These are phyloP conservation scores for Xylariales sp. DNA, from an alignment of 2,329 filamentous ascomycete genomes.

Conservation along the genomic window DNA sequence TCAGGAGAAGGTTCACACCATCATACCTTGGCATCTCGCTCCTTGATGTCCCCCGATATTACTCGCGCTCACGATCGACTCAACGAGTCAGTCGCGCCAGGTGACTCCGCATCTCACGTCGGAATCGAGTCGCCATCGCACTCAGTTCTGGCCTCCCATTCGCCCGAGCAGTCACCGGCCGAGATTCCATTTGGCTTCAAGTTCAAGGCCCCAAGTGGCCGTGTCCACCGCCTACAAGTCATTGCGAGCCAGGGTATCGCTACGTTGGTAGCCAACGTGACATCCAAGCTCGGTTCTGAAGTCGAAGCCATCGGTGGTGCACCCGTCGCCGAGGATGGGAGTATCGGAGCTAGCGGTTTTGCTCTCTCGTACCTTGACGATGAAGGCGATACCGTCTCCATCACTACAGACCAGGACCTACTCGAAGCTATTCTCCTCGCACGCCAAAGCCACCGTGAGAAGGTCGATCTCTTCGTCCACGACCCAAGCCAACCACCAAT, in stretches of 20 bases:
- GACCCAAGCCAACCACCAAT: conserved; percentile 85
- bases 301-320: conserved; percentile 77
- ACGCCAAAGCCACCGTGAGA: conserved; percentile 72
- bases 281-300: conserved; percentile 79
- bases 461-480: conserved; percentile 96
- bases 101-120: conserved; percentile 90
- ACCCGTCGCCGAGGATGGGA: conserved; percentile 73
- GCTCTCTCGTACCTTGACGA: conserved; percentile 95
- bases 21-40: conserved; percentile 61
- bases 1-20: conserved; percentile 84
- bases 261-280: conserved; percentile 72
- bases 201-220: conserved; percentile 94
- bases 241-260: conserved; percentile 74
- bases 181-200: conserved; percentile 93
- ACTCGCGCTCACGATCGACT: conserved; percentile 66
- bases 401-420: conserved; percentile 92
- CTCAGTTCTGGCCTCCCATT: conserved; percentile 51
- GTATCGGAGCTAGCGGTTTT: conserved; percentile 72
- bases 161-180: conserved; percentile 52
- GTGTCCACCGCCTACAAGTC: conserved; percentile 88
- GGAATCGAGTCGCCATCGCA: conserved; percentile 74
- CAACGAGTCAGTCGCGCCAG: conserved; percentile 79
- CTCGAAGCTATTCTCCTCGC: conserved; percentile 84
- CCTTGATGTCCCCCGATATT: conserved; percentile 79
- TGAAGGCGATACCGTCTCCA: conserved; percentile 93